Percentiles rank a stretch among this genome's conserved stretches.
These are phyloP conservation scores for Heterobasidion occidentale DNA, from an alignment of 1,284 basidiomycete genomes.

Conservation along the genomic window DNA sequence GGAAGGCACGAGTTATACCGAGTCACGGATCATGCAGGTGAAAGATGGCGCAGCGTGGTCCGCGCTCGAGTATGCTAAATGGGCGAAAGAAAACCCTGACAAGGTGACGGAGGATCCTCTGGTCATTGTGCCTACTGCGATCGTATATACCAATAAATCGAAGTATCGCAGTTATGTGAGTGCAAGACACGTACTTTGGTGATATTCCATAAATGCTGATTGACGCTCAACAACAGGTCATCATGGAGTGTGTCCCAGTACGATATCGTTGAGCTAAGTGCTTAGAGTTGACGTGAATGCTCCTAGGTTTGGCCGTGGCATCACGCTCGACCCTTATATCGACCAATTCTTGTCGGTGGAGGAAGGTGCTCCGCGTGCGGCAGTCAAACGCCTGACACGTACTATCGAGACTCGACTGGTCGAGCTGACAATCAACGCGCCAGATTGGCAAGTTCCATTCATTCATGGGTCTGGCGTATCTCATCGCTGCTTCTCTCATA, in stretches of 20 bases:
- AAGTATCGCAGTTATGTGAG: slow-evolving; percentile 82
- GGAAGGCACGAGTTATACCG: slow-evolving; percentile 87
- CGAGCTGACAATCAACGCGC: slow-evolving; percentile 82
- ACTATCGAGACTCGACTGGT: slow-evolving; percentile 65
- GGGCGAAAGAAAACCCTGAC: slow-evolving; percentile 49
- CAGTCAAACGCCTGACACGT: slow-evolving; percentile 84
- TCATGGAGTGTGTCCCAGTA: slow-evolving; percentile 49
- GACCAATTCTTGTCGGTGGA: slow-evolving; percentile 67
- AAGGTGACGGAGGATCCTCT: slow-evolving; percentile 34
- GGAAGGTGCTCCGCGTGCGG: slow-evolving; percentile 65
- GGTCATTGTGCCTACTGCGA: slow-evolving; percentile 74
- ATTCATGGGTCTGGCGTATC: background rate
- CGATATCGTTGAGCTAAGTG: no score
- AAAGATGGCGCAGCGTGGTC: slow-evolving; percentile 98
- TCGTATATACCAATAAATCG: slow-evolving; percentile 92
- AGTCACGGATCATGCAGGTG: slow-evolving; percentile 86
- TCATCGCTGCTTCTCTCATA: background rate
- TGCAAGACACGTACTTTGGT: slow-evolving; percentile 9
- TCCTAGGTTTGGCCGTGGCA: slow-evolving; percentile 75
- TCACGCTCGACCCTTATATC: slow-evolving; percentile 68
- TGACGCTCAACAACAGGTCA: slow-evolving; percentile 37
- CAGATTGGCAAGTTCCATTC: slow-evolving; percentile 69
- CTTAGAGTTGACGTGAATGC: background rate
- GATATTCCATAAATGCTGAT: slow-evolving; percentile 1
- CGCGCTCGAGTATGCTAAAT: slow-evolving; percentile 86